Evolutionary conservation across 345 rosid species (phyloP).

Genomic region (Cardiospermum halicacabum): DNA sequence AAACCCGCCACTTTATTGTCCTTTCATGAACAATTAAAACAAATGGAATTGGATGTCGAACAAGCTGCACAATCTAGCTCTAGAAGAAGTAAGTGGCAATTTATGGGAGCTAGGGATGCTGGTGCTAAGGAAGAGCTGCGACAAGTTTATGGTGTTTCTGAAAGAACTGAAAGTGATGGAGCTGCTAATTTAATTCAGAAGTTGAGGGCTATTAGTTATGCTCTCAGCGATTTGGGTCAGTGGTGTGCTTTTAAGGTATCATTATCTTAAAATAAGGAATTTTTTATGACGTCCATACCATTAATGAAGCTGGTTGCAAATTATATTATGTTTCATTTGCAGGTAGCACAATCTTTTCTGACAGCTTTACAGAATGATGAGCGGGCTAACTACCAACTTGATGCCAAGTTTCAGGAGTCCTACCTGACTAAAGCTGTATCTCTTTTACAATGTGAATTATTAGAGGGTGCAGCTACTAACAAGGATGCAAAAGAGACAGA

Average conservation of each 20-base stretch:
- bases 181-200: conserved; percentile 95
- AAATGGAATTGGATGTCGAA: conserved; percentile 82
- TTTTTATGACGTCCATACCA: conserved; percentile 12
- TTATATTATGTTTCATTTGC: conserved; percentile 14
- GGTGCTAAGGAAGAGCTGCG: conserved; percentile 94
- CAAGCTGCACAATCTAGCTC: conserved; percentile 90
- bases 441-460: conserved; percentile 76
- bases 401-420: conserved; percentile 93
- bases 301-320: neutral
- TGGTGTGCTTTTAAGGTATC: conserved; percentile 99
- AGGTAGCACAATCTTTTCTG: conserved; percentile 94
- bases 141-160: conserved; percentile 96
- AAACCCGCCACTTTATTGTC: conserved; percentile 96
- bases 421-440: conserved; percentile 71
- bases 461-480: conserved; percentile 82
- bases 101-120: conserved; percentile 99
- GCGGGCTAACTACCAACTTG: conserved; percentile 88
- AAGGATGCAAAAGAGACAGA: conserved; percentile 43
- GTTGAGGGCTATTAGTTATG: conserved; percentile 86
- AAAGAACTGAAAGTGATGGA: conserved; percentile 97
- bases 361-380: conserved; percentile 90
- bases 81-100: conserved; percentile 94
- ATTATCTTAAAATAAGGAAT: neutral
- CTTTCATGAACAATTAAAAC: conserved; percentile 88
- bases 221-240: conserved; percentile 93